Conservation (phyloP, 805 yeast genomes). For the Nakazawaea anatomiae region DNA sequence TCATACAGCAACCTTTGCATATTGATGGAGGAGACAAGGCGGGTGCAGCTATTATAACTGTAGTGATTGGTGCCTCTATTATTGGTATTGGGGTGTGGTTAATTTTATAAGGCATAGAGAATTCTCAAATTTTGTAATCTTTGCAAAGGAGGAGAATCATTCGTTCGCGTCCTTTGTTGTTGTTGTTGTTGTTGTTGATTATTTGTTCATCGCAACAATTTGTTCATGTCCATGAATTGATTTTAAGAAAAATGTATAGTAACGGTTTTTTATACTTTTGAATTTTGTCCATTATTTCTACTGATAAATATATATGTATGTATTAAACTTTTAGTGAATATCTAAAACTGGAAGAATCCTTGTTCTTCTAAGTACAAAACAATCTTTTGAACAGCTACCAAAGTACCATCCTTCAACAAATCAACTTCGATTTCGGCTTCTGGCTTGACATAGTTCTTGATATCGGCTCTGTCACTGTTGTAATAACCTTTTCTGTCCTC, state of each 20-base stretch:
- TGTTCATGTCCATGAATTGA: no score
- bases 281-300: constrained; percentile 5
- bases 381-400: constrained; percentile 69
- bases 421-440: constrained; percentile 55
- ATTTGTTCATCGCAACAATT: background rate
- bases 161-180: background rate
- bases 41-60: constrained; percentile 89
- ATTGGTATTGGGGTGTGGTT: constrained; percentile 78
- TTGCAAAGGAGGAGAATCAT: background rate
- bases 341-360: constrained; percentile 63
- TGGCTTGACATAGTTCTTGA: constrained; percentile 42
- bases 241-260: background rate
- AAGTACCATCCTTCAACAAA: constrained; percentile 47
- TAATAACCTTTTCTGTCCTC: constrained; percentile 48
- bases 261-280: background rate
- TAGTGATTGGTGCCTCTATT: constrained; percentile 36
- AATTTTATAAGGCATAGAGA: constrained; percentile 33
- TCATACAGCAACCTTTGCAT: constrained; percentile 44
- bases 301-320: background rate
- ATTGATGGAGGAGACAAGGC: constrained; percentile 66
- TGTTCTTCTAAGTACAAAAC: constrained; percentile 71
- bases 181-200: background rate
- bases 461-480: constrained; percentile 37
- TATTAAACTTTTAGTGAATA: no score
- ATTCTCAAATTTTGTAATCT: background rate